Conservation (phyloP, 179 eudicot genomes). For the Patellifolia procumbens region DNA sequence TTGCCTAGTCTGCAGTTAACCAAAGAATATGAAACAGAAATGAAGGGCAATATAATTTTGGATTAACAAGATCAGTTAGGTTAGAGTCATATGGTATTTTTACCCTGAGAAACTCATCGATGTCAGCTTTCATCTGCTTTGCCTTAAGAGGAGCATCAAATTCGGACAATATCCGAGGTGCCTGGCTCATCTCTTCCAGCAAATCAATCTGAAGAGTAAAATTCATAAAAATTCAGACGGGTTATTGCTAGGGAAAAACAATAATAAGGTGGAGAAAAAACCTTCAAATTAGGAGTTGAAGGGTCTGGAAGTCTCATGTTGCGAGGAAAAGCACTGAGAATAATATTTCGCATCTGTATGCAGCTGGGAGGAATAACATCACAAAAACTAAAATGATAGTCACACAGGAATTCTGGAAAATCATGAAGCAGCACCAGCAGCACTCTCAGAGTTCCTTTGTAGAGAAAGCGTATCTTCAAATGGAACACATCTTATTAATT, state of each 20-base stretch:
- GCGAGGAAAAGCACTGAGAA: constrained; percentile 95
- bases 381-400: constrained; percentile 98
- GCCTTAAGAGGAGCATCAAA: constrained; percentile 82
- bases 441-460: constrained; percentile 91
- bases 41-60: background rate
- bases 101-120: constrained; percentile 95
- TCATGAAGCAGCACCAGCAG: constrained; percentile 94
- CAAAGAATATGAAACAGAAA: background rate
- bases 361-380: constrained; percentile 98
- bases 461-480: constrained; percentile 80
- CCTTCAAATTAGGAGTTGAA: constrained; percentile 96
- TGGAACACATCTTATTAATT: constrained; percentile 9
- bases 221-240: background rate
- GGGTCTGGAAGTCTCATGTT: constrained; percentile 99
- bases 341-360: constrained; percentile 97
- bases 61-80: background rate
- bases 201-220: constrained; percentile 67
- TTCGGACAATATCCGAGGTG: constrained; percentile 92
- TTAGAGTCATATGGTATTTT: constrained; percentile 9
- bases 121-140: constrained; percentile 84
- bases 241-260: background rate
- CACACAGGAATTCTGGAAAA: constrained; percentile 93
- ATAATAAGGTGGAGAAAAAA: constrained; percentile 17
- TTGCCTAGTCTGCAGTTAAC: constrained; percentile 57
- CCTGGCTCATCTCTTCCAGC: constrained; percentile 77